Evolutionary conservation across 495 filamentous ascomycete species (phyloP).

Genomic region (Tuber magnatum): DNA sequence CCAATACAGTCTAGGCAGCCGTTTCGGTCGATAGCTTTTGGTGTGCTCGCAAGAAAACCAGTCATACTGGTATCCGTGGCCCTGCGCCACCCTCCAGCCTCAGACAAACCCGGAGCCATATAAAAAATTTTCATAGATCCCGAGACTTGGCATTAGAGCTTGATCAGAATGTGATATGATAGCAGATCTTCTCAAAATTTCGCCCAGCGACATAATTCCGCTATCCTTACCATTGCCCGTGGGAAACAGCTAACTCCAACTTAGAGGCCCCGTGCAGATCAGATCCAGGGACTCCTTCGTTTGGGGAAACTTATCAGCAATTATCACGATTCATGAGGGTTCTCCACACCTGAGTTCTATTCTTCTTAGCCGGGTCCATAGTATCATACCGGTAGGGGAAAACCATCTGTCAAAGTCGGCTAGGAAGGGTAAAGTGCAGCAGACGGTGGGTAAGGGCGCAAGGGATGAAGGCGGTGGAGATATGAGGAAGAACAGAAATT

Average conservation of each 20-base stretch:
- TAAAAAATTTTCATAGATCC: background rate
- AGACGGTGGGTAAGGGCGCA: background rate
- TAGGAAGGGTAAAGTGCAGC: background rate
- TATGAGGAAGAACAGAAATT: background rate
- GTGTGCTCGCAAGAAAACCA: background rate
- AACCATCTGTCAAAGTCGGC: constrained; percentile 7
- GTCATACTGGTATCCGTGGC: background rate
- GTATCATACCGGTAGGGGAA: too few species aligned
- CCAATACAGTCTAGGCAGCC: too few species aligned
- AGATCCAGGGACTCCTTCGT: background rate
- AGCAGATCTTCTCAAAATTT: background rate
- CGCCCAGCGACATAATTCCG: background rate
- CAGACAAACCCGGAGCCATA: too few species aligned
- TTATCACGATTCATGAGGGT: background rate
- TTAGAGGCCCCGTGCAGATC: background rate
- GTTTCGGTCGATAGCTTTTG: background rate
- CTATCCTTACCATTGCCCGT: background rate
- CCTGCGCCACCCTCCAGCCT: background rate
- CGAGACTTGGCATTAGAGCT: background rate
- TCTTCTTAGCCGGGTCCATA: constrained; percentile 10
- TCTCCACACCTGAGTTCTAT: background rate
- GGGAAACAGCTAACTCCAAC: background rate
- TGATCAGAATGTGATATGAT: too few species aligned
- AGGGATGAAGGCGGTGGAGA: background rate
- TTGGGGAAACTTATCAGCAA: background rate